Evolutionary conservation across 345 rosid species (phyloP).

Genomic region (Eucalyptus coolabah): DNA sequence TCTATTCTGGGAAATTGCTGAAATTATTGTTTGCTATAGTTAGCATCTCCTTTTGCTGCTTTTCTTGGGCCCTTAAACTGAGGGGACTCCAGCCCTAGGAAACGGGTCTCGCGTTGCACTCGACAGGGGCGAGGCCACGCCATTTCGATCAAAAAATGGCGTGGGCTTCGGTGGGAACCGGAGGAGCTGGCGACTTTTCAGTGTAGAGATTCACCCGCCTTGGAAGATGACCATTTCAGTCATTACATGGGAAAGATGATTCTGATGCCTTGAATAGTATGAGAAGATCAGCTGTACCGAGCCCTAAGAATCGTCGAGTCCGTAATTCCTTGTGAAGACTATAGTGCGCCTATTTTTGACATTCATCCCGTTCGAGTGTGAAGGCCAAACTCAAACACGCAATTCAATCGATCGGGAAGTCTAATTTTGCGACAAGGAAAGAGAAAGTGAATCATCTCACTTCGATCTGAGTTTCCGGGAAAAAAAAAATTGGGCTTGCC

Average conservation of each 20-base stretch:
- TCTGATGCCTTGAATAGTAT: neutral
- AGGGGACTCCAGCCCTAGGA: neutral
- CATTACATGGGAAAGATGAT: neutral
- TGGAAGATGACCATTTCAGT: too few relatives aligned
- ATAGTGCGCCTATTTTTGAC: neutral
- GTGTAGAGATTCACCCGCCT: neutral
- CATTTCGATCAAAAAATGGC: neutral
- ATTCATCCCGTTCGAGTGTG: neutral
- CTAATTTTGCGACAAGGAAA: neutral
- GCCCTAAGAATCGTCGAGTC: neutral
- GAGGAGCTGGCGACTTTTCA: neutral
- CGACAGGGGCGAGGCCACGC: too few relatives aligned
- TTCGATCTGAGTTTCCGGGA: rapidly evolving
- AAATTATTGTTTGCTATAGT: neutral
- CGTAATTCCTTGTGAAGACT: neutral
- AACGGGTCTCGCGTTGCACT: neutral
- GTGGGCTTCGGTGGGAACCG: neutral
- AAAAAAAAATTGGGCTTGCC: neutral
- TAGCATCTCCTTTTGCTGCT: neutral
- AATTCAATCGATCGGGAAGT: neutral
- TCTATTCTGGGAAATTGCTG: neutral
- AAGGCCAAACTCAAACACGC: neutral
- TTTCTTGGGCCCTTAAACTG: neutral
- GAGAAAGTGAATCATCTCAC: too few relatives aligned
- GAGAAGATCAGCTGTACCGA: neutral